A percentile compares a stretch with the other conserved stretches of the same genome.
Conservation (phyloP, 345 rosid species). For the Euphorbia tirucalli region DNA sequence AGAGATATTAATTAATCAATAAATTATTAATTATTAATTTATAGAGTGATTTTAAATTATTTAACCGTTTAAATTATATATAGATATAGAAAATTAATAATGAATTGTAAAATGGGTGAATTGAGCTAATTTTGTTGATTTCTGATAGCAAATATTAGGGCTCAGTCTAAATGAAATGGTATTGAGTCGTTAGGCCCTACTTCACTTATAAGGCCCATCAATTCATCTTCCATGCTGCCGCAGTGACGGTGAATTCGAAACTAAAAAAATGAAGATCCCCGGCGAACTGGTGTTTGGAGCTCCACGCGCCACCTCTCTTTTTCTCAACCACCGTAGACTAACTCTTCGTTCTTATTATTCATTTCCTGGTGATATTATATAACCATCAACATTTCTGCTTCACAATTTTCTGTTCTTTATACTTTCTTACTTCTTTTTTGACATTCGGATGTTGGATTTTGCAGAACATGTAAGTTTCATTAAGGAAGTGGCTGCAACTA, state of each 20-base stretch:
- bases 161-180: too few relatives aligned
- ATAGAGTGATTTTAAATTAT: too few relatives aligned
- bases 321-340: slow-evolving; percentile 29
- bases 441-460: slow-evolving; percentile 1
- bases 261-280: slow-evolving; percentile 28
- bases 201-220: too few relatives aligned
- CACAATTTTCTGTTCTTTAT: background rate
- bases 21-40: too few relatives aligned
- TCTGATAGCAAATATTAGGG: too few relatives aligned
- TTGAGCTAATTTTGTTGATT: too few relatives aligned
- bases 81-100: too few relatives aligned
- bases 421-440: slow-evolving; percentile 1
- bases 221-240: too few relatives aligned
- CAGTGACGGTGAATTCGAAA: background rate
- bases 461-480: slow-evolving; percentile 61
- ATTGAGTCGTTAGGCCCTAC: too few relatives aligned
- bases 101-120: too few relatives aligned
- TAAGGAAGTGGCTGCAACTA: slow-evolving; percentile 54
- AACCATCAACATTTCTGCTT: background rate
- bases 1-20: too few relatives aligned
- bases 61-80: too few relatives aligned
- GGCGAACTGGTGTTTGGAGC: slow-evolving; percentile 37
- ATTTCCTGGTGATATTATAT: slow-evolving; percentile 35
- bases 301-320: slow-evolving; percentile 37
- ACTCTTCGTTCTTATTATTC: slow-evolving; percentile 33